phyloP scores from a whole-genome alignment of 2,329 filamentous ascomycete species.

The Alternaria novae-zelandiae region DNA sequence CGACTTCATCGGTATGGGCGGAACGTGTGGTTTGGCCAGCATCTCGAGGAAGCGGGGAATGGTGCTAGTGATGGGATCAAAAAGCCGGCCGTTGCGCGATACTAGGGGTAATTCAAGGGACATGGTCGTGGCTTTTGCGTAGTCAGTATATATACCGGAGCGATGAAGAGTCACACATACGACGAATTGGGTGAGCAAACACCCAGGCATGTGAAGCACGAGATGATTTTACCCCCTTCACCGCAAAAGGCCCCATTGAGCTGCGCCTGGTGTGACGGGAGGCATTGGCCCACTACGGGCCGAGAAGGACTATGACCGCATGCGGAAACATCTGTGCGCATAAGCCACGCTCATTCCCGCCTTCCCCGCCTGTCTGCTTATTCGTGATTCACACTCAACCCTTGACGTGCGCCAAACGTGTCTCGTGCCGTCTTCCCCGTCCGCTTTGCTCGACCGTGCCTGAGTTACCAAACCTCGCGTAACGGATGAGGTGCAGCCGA shows the following conservation, averaged over 20 bases:
- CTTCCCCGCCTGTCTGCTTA: slow-evolving; percentile 32
- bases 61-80: slow-evolving; percentile 23
- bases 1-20: slow-evolving; percentile 22
- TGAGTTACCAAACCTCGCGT: slow-evolving; percentile 24
- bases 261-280: slow-evolving; percentile 35
- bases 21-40: slow-evolving; percentile 32
- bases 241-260: slow-evolving; percentile 33
- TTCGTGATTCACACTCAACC: slow-evolving; percentile 17
- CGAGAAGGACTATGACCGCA: slow-evolving; percentile 20
- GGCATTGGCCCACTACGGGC: slow-evolving; percentile 35
- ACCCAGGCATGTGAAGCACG: slow-evolving; percentile 28
- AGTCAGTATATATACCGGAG: slow-evolving; percentile 29
- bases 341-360: slow-evolving; percentile 16
- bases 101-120: slow-evolving; percentile 24
- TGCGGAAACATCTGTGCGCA: slow-evolving; percentile 20
- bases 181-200: slow-evolving; percentile 31
- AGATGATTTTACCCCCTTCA: slow-evolving; percentile 38
- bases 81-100: slow-evolving; percentile 23
- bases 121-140: slow-evolving; percentile 25
- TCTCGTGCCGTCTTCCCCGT: slow-evolving; percentile 39
- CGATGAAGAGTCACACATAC: slow-evolving; percentile 27
- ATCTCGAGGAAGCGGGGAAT: slow-evolving; percentile 26
- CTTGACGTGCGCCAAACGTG: slow-evolving; percentile 24
- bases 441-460: slow-evolving; percentile 28
- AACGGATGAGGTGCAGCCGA: slow-evolving; percentile 27